Evolutionary conservation across 345 rosid genomes (phyloP), one percentile per base, ranked within the genome.

Genomic region (Iberis pinnata): DNA sequence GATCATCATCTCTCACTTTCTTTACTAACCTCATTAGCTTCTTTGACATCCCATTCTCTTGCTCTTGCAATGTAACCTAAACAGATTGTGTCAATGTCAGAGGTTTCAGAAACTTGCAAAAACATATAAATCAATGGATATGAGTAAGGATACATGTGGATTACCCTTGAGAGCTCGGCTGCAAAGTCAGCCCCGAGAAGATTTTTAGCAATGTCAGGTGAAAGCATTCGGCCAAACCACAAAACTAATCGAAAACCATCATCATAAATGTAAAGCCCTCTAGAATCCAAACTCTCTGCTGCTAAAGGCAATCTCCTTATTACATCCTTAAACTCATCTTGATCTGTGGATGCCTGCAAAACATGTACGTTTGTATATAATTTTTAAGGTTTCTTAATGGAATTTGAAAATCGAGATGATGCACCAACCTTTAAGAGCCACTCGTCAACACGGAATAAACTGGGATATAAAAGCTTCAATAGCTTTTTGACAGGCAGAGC

Each of bases 151-250:
- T 24, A 2, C 18, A 46, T 20, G 43, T 38, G 7, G 24, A 67
- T 44, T 73, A 93, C 99, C 96, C 76, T 79, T 12, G 95, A 86
- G 50, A 89, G 75, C 60, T 93, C 99, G 11, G 88, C 87, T 9
- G 92, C 92, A 58, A 82, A 92, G 64, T 83, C 95, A 56, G 70
- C 71, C 20, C 96, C 97, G 40, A 93, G 81, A 63, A 93, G 77
- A 76, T 74, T 86, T 78, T 65, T 73, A 45, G 96, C 67, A 37
- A 79, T 63, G 66, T 86, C 97, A 43, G 95, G 97, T n/a, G 96
- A 79, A 27, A 93, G 82, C 92, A 78, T 88, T 69, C 80, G 78
- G 62, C 99, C 99, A 61, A 93, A 84, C 97, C 99, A 93, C 60
- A 88, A 22, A 50, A 88, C 74, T 58, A 86, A 79, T 56, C 81